These are phyloP conservation scores for Trichosanthes cucumerina DNA, from an alignment of 306 rosid species.

Conservation along the genomic window DNA sequence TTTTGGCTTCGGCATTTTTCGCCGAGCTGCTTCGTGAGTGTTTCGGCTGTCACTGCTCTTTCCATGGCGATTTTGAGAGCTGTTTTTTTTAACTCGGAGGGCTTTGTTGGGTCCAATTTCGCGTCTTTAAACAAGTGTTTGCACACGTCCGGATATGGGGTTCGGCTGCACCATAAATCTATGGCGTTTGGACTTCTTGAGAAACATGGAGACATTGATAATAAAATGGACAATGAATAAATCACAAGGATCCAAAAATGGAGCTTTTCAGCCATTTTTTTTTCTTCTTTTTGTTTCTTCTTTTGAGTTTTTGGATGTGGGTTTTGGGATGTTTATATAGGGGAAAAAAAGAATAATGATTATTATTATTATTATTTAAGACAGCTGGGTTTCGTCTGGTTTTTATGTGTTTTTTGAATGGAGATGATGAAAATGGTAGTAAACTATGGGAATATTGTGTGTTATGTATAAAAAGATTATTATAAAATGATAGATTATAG, in stretches of 20 bases:
- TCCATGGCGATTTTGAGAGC: not conserved
- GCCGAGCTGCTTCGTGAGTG: not conserved
- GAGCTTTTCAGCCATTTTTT: not conserved
- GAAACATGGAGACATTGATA: not conserved
- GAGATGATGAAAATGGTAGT: not conserved
- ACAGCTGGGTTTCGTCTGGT: not conserved
- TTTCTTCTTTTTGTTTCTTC: not conserved
- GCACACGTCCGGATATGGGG: slow-evolving; percentile 1
- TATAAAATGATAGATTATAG: not conserved
- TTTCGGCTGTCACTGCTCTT: not conserved
- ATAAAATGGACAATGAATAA: not conserved
- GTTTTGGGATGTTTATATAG: not conserved
- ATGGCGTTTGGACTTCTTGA: not conserved
- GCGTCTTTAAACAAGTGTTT: not conserved
- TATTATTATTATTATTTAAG: too few species aligned
- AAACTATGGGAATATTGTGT: not conserved
- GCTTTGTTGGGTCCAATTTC: not conserved
- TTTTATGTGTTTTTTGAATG: not conserved
- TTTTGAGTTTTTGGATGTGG: not conserved
- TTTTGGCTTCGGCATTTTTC: not conserved
- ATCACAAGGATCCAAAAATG: not conserved
- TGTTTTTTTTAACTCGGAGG: not conserved
- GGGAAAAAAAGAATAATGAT: not conserved
- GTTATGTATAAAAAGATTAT: not conserved
- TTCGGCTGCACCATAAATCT: not conserved